Conservation (phyloP, 768 basidiomycete species). For the Kwoniella mangroviensis region DNA sequence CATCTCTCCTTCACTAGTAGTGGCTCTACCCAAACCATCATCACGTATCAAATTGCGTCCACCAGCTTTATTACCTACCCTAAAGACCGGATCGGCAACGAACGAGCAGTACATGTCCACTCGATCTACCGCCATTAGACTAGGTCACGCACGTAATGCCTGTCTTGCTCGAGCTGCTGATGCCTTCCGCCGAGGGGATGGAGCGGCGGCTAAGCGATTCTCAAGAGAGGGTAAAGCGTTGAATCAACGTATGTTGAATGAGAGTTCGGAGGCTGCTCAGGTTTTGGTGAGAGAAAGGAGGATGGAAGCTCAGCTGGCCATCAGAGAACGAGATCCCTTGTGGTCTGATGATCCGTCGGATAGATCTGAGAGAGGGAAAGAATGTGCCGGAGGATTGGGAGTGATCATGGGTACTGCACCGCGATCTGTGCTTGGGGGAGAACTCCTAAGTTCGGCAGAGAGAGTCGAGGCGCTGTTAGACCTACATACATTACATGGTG, state of each 20-base stretch:
- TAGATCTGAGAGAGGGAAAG: slow-evolving; percentile 71
- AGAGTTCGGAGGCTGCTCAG: slow-evolving; percentile 83
- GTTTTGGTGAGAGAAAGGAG: slow-evolving; percentile 83
- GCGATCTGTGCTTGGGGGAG: slow-evolving; percentile 59
- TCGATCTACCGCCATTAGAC: slow-evolving; percentile 82
- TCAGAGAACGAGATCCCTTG: slow-evolving; percentile 68
- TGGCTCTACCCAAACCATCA: slow-evolving; percentile 63
- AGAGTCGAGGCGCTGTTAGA: slow-evolving; percentile 85
- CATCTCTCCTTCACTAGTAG: slow-evolving; percentile 16
- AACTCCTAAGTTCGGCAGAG: slow-evolving; percentile 76
- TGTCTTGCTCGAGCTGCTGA: slow-evolving; percentile 94
- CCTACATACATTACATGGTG: slow-evolving; percentile 89
- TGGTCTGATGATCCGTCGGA: slow-evolving; percentile 77
- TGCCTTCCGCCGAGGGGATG: slow-evolving; percentile 93
- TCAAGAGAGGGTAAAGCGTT: slow-evolving; percentile 91
- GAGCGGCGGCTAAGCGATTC: slow-evolving; percentile 92
- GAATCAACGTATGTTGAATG: slow-evolving; percentile 85
- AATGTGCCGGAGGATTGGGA: slow-evolving; percentile 80
- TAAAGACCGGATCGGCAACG: slow-evolving; percentile 80
- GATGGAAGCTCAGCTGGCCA: slow-evolving; percentile 74
- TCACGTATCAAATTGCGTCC: slow-evolving; percentile 82
- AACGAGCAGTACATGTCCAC: slow-evolving; percentile 86
- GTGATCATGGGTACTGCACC: slow-evolving; percentile 81
- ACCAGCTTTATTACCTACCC: slow-evolving; percentile 81
- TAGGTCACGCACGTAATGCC: slow-evolving; percentile 91